Evolutionary conservation across 768 basidiomycete genomes (phyloP), one percentile per base, ranked within the genome.

Genomic region (Rhodotorula babjevae): DNA sequence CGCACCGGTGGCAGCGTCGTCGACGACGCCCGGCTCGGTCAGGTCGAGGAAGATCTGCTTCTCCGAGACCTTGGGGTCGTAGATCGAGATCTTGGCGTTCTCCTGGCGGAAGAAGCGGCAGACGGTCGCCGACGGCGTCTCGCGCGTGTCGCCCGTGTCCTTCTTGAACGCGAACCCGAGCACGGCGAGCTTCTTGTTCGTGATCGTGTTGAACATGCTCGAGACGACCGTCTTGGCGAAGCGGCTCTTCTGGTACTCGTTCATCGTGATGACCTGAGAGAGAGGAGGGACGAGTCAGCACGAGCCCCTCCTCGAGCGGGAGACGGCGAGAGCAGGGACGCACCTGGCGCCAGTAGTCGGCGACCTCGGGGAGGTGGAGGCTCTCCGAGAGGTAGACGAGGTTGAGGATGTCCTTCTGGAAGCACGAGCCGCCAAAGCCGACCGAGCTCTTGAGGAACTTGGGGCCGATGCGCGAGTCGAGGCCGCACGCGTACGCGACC

Each of bases 391-490:
- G 87, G 84, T 99, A 99, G 58, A 98, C 96, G 73, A 99, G 85
- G 84, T 99, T 99, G 79, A 99, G 88, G 82, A 98, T 98, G 80
- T 99, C 95, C 82, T 99, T 98, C 84, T 98, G 95, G 91, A 99
- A 99, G 84, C 95, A 99, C 21, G 90, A 92, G 50, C 96, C 96
- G 72, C 96, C 95, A 78, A 99, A 99, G 31, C 96, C 95, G 78
- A 96, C 93, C 61, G 89, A 90, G 55, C 92, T 91, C 80, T 91
- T 92, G 79, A 99, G 84, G 87, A 99, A 99, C 82, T 90, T 95
- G 77, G 92, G 87, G 8, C 96, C 96, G 65, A 99, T 86, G 71
- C 96, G 92, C 29, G 89, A 85, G 82, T 99, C 96, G 78, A 87
- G 89, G 25, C 96, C 96, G 78, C 97, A 89, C 16, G 96, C 94